Evolutionary conservation across 2,329 filamentous ascomycete species (phyloP), one percentile per base, ranked within the genome.

Genomic region (Exophiala bonariae): DNA sequence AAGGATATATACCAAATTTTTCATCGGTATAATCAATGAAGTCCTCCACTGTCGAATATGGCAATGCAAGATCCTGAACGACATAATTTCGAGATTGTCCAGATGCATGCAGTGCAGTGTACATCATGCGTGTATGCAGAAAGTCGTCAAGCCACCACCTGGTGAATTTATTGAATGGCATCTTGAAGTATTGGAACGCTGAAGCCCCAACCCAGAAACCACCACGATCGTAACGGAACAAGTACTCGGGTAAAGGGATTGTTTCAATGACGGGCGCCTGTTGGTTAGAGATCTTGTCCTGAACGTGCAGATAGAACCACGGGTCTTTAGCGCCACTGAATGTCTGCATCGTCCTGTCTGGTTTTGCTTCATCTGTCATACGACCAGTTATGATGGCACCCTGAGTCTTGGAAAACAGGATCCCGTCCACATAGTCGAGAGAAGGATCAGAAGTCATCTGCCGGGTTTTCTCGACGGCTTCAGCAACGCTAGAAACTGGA

Each of bases 241-340:
- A 67, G 54, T 82, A 82, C 37, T 79, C 75, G 5, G 66, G 62
- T 0, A 77, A 57, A 1, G 76, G 76, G 1, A 78, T 69, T 2
- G 62, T 58, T 54, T 77, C 74, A 7, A 55, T 60, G 4, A 45
- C 37, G 33, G 62, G 54, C 8, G 8, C 38, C 9, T 7, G 7
- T n/a, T n/a, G 11, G 3, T 36, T 32, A 3, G 22, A 43, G 31
- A 4, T 36, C 4, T 32, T 50, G 8, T 44, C 50, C 54, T 80
- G 66, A 1, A 79, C 84, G 54, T 86, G 85, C 2, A 89, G 68
- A 50, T 88, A 89, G 61, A 87, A 88, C 87, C 86, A 90, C 0
- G 83, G 80, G 55, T 90, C 86, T 3, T 63, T 64, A 0, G 77
- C 68, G 9, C 77, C 70, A n/a, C 76, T 78, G 63, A 88, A 86